A percentile compares a stretch with the other conserved stretches of the same genome.
These are phyloP conservation scores for Saccharomycopsis capsularis DNA, from an alignment of 805 yeast genomes.

Conservation along the genomic window DNA sequence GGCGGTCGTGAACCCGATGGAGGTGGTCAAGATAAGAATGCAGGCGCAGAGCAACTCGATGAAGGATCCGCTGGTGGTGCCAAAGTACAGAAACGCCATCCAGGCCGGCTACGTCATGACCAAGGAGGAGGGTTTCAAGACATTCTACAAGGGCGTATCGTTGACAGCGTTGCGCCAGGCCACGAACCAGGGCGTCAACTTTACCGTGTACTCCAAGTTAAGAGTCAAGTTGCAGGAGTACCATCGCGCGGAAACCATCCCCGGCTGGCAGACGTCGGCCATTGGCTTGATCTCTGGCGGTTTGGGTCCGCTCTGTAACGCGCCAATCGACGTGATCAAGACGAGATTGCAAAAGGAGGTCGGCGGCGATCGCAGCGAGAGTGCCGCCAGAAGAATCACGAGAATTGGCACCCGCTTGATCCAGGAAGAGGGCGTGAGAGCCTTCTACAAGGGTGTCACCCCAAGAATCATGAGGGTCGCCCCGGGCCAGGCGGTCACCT, in stretches of 20 bases:
- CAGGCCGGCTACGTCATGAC: constrained; percentile 82
- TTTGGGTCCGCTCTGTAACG: constrained; percentile 94
- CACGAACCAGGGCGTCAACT: constrained; percentile 96
- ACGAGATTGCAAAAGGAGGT: constrained; percentile 93
- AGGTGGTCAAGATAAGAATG: constrained; percentile 90
- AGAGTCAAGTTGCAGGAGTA: constrained; percentile 61
- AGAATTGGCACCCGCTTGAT: constrained; percentile 76
- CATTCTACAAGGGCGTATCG: constrained; percentile 89
- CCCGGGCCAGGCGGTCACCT: constrained; percentile 98
- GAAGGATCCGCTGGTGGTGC: constrained; percentile 58
- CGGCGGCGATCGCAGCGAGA: constrained; percentile 47
- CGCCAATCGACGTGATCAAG: constrained; percentile 95
- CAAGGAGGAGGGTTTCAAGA: constrained; percentile 84
- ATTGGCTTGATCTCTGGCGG: constrained; percentile 95
- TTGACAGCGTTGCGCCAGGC: constrained; percentile 98
- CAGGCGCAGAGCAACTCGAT: constrained; percentile 93
- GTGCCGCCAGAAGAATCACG: constrained; percentile 69
- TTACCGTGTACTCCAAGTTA: constrained; percentile 86
- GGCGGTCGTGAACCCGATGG: constrained; percentile 92
- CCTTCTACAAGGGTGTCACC: constrained; percentile 93
- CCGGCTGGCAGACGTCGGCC: constrained; percentile 89
- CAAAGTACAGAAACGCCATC: constrained; percentile 87
- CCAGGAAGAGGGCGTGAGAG: constrained; percentile 81
- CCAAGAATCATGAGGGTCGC: constrained; percentile 99
- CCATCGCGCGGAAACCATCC: constrained; percentile 53